phyloP scores from a whole-genome alignment of 2,329 filamentous ascomycete genomes.

The Clarireedia homoeocarpa region DNA sequence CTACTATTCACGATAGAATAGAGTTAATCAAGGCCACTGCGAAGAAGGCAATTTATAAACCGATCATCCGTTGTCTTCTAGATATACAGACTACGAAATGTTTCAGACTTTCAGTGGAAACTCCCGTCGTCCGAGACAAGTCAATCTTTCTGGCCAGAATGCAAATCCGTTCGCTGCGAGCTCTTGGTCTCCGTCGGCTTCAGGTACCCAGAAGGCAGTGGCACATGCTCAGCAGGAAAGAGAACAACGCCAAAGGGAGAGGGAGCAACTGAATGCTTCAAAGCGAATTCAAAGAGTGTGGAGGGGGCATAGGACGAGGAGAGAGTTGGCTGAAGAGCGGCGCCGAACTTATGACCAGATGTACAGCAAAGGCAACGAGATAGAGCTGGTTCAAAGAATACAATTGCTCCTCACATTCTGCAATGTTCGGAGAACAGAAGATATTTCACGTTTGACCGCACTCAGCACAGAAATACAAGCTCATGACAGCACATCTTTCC shows the following conservation, averaged over 20 bases:
- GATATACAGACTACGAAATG: constrained; percentile 44
- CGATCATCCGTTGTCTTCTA: background rate
- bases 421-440: constrained; percentile 36
- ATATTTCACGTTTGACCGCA: constrained; percentile 39
- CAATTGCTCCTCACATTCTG: constrained; percentile 45
- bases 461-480: constrained; percentile 30
- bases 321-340: constrained; percentile 46
- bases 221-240: constrained; percentile 84
- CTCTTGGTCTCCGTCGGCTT: constrained; percentile 47
- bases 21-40: constrained; percentile 14
- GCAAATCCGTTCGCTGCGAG: constrained; percentile 70
- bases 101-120: constrained; percentile 87
- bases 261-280: constrained; percentile 66
- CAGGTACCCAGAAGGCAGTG: constrained; percentile 67
- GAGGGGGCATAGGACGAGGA: constrained; percentile 66
- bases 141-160: constrained; percentile 84
- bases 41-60: background rate
- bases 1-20: constrained; percentile 8
- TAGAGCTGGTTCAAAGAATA: constrained; percentile 33
- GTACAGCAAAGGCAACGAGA: background rate
- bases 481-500: constrained; percentile 32
- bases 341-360: constrained; percentile 55
- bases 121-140: constrained; percentile 78
- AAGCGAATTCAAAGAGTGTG: constrained; percentile 71
- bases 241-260: constrained; percentile 69